These are phyloP conservation scores for Penicillium sclerotigenum DNA, from an alignment of 2,329 filamentous ascomycete species.

Conservation along the genomic window DNA sequence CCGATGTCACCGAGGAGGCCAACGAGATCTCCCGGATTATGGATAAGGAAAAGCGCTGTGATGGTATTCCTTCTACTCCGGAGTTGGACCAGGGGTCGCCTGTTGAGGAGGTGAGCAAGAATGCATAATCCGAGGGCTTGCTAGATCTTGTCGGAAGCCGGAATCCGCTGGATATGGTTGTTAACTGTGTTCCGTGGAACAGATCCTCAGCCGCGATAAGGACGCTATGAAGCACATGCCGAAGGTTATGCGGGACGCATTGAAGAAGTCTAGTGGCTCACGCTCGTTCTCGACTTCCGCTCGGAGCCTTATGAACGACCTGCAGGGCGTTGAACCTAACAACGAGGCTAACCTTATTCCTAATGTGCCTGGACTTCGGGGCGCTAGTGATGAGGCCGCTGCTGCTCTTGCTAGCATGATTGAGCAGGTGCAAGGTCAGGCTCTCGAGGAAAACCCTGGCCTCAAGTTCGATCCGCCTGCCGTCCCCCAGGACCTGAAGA, in stretches of 20 bases:
- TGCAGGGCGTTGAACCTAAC: conserved; percentile 20
- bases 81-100: conserved; percentile 65
- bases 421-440: conserved; percentile 31
- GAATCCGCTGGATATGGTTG: not conserved
- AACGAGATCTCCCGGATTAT: conserved; percentile 58
- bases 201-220: conserved; percentile 64
- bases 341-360: conserved; percentile 5
- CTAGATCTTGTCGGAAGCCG: not conserved
- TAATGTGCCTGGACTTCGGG: not conserved
- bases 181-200: conserved; percentile 3
- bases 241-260: conserved; percentile 62
- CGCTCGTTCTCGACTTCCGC: conserved; percentile 59
- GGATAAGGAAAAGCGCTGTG: conserved; percentile 43
- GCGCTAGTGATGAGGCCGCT: conserved; percentile 29
- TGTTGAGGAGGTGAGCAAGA: conserved; percentile 57
- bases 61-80: conserved; percentile 48
- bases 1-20: conserved; percentile 64
- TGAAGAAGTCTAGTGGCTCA: conserved; percentile 46
- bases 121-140: not conserved
- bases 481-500: conserved; percentile 55
- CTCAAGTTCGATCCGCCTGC: conserved; percentile 74
- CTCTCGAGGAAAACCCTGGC: conserved; percentile 49
- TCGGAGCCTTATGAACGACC: conserved; percentile 36
- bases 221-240: conserved; percentile 61
- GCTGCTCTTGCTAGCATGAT: conserved; percentile 39